Percentiles rank a stretch among this genome's conserved stretches.
These are phyloP conservation scores for Picea glauca DNA, from an alignment of 75 land plant genomes.

Conservation along the genomic window DNA sequence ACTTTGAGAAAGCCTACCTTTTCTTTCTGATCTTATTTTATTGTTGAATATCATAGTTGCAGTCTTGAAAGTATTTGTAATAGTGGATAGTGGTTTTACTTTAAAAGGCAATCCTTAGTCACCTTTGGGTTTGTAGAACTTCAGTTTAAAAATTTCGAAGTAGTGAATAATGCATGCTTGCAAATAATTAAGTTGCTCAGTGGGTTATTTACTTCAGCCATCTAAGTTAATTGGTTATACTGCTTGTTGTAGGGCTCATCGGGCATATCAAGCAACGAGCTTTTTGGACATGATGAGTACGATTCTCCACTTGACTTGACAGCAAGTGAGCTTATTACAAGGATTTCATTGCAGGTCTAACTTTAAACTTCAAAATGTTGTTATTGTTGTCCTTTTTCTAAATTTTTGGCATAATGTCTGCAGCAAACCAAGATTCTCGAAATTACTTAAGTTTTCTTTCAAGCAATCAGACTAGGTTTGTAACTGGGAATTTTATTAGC, in stretches of 20 bases:
- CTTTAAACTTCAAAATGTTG: not conserved
- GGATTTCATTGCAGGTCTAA: constrained; percentile 90
- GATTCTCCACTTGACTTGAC: constrained; percentile 61
- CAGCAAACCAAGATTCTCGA: not conserved
- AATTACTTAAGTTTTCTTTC: not conserved
- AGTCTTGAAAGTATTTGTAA: not conserved
- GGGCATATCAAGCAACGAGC: constrained; percentile 94
- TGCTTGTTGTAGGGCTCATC: constrained; percentile 55
- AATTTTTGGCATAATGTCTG: not conserved
- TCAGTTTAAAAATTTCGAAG: not conserved
- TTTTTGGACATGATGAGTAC: constrained; percentile 67
- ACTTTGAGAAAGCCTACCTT: not conserved
- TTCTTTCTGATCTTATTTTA: not conserved
- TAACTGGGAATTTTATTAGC: not conserved
- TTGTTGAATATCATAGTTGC: not conserved
- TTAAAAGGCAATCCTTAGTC: not conserved
- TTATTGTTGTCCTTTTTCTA: not conserved
- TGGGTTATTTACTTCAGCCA: not conserved
- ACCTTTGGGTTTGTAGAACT: not conserved
- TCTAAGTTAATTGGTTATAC: not conserved
- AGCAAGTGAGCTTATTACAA: constrained; percentile 80
- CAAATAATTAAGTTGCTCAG: not conserved
- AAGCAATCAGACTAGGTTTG: not conserved
- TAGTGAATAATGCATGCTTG: not conserved
- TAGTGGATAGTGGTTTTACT: not conserved